Base-by-base conservation (phyloP, 2,329 filamentous ascomycete species). In the Colletotrichum gloeosporioides region DNA sequence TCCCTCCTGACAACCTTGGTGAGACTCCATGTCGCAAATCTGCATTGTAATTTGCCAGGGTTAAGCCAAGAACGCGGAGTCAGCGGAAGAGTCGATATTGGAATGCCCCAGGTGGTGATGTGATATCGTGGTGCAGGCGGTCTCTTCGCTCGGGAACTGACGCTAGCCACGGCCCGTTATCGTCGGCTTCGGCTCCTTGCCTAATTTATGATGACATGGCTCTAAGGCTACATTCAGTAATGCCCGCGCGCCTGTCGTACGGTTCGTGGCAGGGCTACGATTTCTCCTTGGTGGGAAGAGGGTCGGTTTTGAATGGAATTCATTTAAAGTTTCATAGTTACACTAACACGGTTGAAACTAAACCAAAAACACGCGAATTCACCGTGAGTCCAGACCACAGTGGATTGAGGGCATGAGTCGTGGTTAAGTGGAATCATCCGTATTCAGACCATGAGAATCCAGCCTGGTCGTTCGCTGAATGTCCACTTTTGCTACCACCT, bases 401-500 rank as follows among this genome's bases (percentile, higher is more conserved):
- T 67, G 68, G 73, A 67, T 55, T 61, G 29, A 18, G 53, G 18
- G 39, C 72, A 66, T 39, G 69, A 71, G 72, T 71, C 62, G 72
- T 32, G 61, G 57, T 62, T 34, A 2, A 31, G 61, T 61, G 36
- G 59, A 29, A 18, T n/a, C n/a, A 25, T 16, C 64, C 64, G n/a
- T 55, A 31, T 55, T 67, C 62, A n/a, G 57, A 61, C 29, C 57
- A n/a, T 62, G 2, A n/a, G 4, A 22, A 32, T 18, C n/a, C 25
- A 66, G 63, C 63, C 63, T 36, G 44, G 36, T 36, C 3, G 34
- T 36, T 18, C 16, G 67, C 55, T 25, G 55, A 2, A 34, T 57
- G 29, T n/a, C 57, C 67, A 70, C 55, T 62, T 62, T 63, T 18
- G 57, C 25, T 62, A 53, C 55, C 57, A 69, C 66, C 29, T 53